These are phyloP conservation scores for Amoebophrya sp. DNA, from an alignment of 169 alveolate species.

Conservation along the genomic window DNA sequence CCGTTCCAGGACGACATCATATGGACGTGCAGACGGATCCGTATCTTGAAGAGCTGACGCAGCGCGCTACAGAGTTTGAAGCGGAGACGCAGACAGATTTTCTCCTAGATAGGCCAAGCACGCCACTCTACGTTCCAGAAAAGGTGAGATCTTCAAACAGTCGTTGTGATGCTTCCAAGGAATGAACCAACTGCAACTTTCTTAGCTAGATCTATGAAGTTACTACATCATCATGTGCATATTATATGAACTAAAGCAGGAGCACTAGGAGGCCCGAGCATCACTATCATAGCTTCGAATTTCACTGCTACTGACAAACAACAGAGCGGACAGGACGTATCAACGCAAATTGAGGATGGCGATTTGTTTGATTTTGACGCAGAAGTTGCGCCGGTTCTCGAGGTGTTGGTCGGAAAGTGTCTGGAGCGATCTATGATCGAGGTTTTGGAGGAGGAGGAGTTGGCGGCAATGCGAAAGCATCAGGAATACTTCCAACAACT, in stretches of 20 bases:
- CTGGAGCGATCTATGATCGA: conserved; percentile 36
- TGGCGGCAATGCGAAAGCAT: conserved; percentile 65
- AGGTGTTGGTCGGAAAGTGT: conserved; percentile 33
- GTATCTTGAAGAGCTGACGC: conserved; percentile 67
- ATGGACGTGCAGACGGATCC: conserved; percentile 64
- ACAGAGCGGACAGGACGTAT: conserved; percentile 60
- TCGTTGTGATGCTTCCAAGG: neutral
- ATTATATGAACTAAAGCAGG: too few relatives aligned
- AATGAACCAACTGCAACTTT: neutral
- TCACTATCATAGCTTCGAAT: too few relatives aligned
- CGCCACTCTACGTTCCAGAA: conserved; percentile 67
- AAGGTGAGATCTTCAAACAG: conserved; percentile 45
- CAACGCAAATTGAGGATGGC: conserved; percentile 72
- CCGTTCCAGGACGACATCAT: conserved; percentile 64
- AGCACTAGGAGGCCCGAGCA: too few relatives aligned
- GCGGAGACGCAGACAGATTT: conserved; percentile 73
- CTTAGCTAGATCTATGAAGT: too few relatives aligned
- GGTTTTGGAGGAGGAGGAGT: conserved; percentile 83
- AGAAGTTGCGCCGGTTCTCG: conserved; percentile 39
- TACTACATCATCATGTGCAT: too few relatives aligned
- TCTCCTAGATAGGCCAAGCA: conserved; percentile 70
- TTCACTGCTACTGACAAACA: too few relatives aligned
- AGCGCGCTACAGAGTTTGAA: conserved; percentile 66
- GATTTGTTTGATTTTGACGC: conserved; percentile 77
- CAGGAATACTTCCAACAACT: conserved; percentile 66